These are phyloP conservation scores for Nakazawaea holstii DNA, from an alignment of 805 yeast species.

Conservation along the genomic window DNA sequence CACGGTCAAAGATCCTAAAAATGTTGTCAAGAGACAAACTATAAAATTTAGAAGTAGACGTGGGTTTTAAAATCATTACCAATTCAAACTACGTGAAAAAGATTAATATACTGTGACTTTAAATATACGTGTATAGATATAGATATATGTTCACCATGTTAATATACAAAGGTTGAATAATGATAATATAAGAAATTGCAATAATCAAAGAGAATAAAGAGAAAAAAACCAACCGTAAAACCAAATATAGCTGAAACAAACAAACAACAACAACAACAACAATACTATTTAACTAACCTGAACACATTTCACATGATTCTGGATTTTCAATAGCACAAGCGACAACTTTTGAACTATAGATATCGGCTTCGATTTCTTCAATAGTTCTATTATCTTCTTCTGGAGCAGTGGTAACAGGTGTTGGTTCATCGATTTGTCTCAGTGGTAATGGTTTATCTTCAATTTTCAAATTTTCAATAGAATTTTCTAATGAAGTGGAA, in stretches of 20 bases:
- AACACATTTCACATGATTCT: slow-evolving; percentile 98
- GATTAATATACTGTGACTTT: too few species aligned
- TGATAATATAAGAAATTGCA: not conserved
- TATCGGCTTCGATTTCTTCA: slow-evolving; percentile 60
- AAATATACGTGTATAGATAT: too few species aligned
- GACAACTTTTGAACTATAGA: slow-evolving; percentile 86
- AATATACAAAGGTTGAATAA: not conserved
- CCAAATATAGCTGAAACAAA: not conserved
- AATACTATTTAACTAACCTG: slow-evolving; percentile 53
- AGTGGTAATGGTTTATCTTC: slow-evolving; percentile 16
- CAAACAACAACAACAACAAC: slow-evolving; percentile 1
- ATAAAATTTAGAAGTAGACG: slow-evolving; percentile 7
- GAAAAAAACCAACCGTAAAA: not conserved
- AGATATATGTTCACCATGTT: not conserved
- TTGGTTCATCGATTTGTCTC: not conserved
- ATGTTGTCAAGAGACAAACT: not conserved
- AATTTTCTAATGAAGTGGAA: slow-evolving; percentile 34
- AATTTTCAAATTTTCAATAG: slow-evolving; percentile 40
- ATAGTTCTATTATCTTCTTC: slow-evolving; percentile 19
- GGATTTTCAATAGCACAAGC: slow-evolving; percentile 98
- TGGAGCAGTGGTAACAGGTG: slow-evolving; percentile 13
- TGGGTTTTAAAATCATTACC: slow-evolving; percentile 2
- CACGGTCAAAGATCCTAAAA: not conserved
- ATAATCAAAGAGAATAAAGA: not conserved
- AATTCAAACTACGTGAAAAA: too few species aligned